Percentiles rank a stretch among this genome's conserved stretches.
These are phyloP conservation scores for Botrytis cinerea DNA, from an alignment of 2,329 filamentous ascomycete species.

Conservation along the genomic window DNA sequence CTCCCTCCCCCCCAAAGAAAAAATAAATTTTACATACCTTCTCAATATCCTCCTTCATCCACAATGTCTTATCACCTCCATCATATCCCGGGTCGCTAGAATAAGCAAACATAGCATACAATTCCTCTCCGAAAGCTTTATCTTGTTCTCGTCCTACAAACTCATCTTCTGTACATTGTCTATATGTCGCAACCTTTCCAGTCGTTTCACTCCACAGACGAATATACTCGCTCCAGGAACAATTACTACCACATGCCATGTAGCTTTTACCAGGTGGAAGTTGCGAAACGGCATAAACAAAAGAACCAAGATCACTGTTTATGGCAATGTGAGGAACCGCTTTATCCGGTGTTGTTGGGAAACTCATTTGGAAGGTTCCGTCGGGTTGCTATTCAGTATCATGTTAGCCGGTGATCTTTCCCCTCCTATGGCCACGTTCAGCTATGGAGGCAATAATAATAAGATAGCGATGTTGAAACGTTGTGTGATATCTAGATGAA, in stretches of 20 bases:
- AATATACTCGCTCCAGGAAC: slow-evolving; percentile 31
- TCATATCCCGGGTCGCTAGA: slow-evolving; percentile 43
- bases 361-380: slow-evolving; percentile 50
- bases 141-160: slow-evolving; percentile 41
- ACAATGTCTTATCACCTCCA: slow-evolving; percentile 41
- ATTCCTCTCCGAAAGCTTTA: slow-evolving; percentile 34
- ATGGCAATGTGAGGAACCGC: slow-evolving; percentile 47
- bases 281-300: slow-evolving; percentile 38
- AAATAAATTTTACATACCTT: neutral
- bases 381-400: slow-evolving; percentile 42
- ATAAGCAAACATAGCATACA: slow-evolving; percentile 42
- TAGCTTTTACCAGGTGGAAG: slow-evolving; percentile 35
- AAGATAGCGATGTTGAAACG: neutral
- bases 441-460: neutral
- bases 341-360: slow-evolving; percentile 47
- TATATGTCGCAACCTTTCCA: slow-evolving; percentile 26
- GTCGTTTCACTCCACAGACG: slow-evolving; percentile 30
- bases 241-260: slow-evolving; percentile 26
- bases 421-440: neutral
- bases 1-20: neutral
- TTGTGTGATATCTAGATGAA: neutral
- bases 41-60: slow-evolving; percentile 28
- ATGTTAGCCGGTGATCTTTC: neutral
- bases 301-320: slow-evolving; percentile 45
- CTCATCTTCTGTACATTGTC: slow-evolving; percentile 28